Conservation (phyloP, 371 early-diverging fungal genomes). For the Apophysomyces sp. region DNA sequence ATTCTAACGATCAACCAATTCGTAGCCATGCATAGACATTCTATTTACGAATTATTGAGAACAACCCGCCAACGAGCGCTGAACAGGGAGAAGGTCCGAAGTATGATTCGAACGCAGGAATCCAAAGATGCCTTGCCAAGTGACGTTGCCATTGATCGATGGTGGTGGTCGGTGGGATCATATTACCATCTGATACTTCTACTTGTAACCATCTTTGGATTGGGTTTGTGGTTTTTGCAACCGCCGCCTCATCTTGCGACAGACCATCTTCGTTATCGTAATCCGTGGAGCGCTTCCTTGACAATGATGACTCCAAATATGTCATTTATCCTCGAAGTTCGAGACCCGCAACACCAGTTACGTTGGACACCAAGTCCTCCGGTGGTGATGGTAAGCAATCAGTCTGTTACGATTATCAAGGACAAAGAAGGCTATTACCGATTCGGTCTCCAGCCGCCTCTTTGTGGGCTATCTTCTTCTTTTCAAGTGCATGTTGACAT, state of each 20-base stretch:
- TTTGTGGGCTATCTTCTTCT: neutral
- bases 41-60: slow-evolving; percentile 30
- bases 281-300: neutral
- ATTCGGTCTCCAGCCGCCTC: neutral
- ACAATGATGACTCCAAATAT: neutral
- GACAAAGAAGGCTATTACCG: neutral
- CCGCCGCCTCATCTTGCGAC: neutral
- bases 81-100: slow-evolving; percentile 12
- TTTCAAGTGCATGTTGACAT: neutral
- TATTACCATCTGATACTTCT: neutral
- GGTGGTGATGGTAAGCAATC: neutral
- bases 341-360: neutral
- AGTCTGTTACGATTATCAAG: neutral
- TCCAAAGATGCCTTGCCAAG: neutral
- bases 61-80: slow-evolving; percentile 30
- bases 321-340: neutral
- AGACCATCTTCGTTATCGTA: neutral
- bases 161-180: neutral
- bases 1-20: slow-evolving; percentile 41
- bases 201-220: neutral
- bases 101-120: slow-evolving; percentile 3
- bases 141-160: neutral
- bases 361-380: neutral
- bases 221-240: neutral
- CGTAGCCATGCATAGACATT: slow-evolving; percentile 26